Percentiles rank a stretch among this genome's conserved stretches.
phyloP scores from a whole-genome alignment of 495 filamentous ascomycete species.

The Hypoxylon cercidicola region DNA sequence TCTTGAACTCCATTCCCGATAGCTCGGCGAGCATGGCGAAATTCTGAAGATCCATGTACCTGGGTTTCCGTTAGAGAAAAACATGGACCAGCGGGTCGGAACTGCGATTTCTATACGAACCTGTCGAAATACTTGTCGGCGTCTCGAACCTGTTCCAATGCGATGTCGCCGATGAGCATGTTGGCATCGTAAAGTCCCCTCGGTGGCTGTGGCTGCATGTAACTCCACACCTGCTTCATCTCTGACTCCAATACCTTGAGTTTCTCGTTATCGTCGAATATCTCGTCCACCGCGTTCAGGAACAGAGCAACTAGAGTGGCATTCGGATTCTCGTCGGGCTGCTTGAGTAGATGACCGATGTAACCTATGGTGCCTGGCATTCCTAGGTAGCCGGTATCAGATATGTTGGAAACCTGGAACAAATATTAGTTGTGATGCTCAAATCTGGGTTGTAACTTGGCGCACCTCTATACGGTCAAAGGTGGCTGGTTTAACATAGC shows the following conservation, averaged over 20 bases:
- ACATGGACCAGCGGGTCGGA: background rate
- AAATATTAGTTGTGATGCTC: background rate
- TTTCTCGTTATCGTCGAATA: conserved; percentile 19
- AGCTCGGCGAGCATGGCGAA: conserved; percentile 3
- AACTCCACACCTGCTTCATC: conserved; percentile 13
- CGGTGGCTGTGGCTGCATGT: conserved; percentile 1
- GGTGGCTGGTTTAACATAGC: conserved; percentile 1
- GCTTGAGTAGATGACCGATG: conserved; percentile 33
- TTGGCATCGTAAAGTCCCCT: conserved; percentile 19
- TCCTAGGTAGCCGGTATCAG: conserved; percentile 32
- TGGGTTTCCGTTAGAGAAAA: conserved; percentile 17
- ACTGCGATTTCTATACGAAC: conserved; percentile 8
- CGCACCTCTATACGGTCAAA: conserved; percentile 39
- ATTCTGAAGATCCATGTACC: conserved; percentile 15
- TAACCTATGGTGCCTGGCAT: conserved; percentile 12
- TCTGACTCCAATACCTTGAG: conserved; percentile 5
- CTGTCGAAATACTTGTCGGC: conserved; percentile 40
- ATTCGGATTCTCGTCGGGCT: conserved; percentile 33
- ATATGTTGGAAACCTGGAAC: conserved; percentile 34
- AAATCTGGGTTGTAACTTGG: background rate
- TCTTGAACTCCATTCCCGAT: conserved; percentile 40
- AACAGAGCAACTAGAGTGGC: conserved; percentile 43
- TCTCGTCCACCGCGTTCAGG: conserved; percentile 44
- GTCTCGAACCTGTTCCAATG: conserved; percentile 16
- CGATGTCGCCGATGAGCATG: conserved; percentile 11